phyloP scores from a whole-genome alignment of 2,329 filamentous ascomycete species.

The Nemania bipapillata region DNA sequence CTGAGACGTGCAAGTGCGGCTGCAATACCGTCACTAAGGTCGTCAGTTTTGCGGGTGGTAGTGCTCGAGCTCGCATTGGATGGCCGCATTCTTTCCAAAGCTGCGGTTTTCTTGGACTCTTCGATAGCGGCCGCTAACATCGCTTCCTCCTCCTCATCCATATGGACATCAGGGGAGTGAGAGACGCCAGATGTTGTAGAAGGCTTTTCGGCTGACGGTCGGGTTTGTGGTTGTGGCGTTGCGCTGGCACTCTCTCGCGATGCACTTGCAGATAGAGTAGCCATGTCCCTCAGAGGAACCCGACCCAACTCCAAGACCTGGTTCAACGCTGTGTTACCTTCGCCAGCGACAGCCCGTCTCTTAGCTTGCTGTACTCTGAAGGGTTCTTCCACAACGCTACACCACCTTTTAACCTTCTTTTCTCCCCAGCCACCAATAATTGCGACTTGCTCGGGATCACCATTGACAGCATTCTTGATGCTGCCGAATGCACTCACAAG shows the following conservation, averaged over 20 bases:
- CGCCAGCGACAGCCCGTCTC: slow-evolving; percentile 48
- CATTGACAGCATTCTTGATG: slow-evolving; percentile 85
- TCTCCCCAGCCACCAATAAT: slow-evolving; percentile 93
- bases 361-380: slow-evolving; percentile 81
- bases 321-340: slow-evolving; percentile 49
- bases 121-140: slow-evolving; percentile 61
- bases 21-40: slow-evolving; percentile 68
- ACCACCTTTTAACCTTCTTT: slow-evolving; percentile 92
- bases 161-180: slow-evolving; percentile 51
- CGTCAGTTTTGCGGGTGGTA: slow-evolving; percentile 52
- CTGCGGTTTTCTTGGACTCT: slow-evolving; percentile 57
- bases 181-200: neutral
- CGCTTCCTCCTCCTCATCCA: slow-evolving; percentile 62
- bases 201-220: slow-evolving; percentile 19
- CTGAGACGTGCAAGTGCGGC: slow-evolving; percentile 70
- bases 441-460: slow-evolving; percentile 83
- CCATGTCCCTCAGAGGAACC: slow-evolving; percentile 58
- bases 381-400: slow-evolving; percentile 80
- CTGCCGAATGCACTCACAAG: slow-evolving; percentile 93
- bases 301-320: slow-evolving; percentile 56
- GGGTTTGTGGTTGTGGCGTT: slow-evolving; percentile 39
- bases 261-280: slow-evolving; percentile 43
- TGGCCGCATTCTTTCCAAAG: slow-evolving; percentile 45
- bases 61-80: slow-evolving; percentile 34
- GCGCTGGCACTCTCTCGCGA: slow-evolving; percentile 43